A percentile compares a stretch with the other conserved stretches of the same genome.
Conservation (phyloP, 768 basidiomycete species). For the Boletus rubroflammeus region DNA sequence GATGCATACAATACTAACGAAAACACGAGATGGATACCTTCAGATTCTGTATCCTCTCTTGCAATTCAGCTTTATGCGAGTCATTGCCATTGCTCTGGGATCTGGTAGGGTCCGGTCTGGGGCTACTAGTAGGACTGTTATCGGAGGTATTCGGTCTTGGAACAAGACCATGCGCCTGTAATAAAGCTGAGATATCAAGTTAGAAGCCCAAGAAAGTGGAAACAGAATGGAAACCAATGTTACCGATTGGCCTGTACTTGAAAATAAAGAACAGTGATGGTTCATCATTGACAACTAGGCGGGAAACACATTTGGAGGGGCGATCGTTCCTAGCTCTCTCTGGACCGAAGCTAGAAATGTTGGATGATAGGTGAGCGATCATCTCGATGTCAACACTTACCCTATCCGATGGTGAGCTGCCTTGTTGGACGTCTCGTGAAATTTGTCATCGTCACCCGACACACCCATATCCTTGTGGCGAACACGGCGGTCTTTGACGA, state of each 20-base stretch:
- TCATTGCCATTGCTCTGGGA: background rate
- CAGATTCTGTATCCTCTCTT: background rate
- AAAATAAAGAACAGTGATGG: background rate
- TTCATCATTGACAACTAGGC: background rate
- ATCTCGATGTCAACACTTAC: background rate
- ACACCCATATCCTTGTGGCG: background rate
- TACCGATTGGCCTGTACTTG: background rate
- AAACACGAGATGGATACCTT: background rate
- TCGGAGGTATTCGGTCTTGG: background rate
- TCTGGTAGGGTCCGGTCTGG: too few species aligned
- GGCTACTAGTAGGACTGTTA: background rate
- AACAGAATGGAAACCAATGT: background rate
- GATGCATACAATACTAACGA: background rate
- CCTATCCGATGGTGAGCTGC: background rate
- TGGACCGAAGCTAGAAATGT: background rate
- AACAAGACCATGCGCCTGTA: background rate
- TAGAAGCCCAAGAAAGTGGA: too few species aligned
- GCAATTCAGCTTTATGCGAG: background rate
- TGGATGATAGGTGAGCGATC: too few species aligned
- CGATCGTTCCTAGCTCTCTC: too few species aligned
- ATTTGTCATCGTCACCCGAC: background rate
- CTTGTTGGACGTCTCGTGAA: background rate
- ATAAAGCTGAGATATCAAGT: background rate
- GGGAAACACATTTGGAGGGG: background rate
- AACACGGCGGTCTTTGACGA: background rate